Evolutionary conservation across 2,329 filamentous ascomycete species (phyloP), one percentile per base, ranked within the genome.

Genomic region (Beauveria pseudobassiana): DNA sequence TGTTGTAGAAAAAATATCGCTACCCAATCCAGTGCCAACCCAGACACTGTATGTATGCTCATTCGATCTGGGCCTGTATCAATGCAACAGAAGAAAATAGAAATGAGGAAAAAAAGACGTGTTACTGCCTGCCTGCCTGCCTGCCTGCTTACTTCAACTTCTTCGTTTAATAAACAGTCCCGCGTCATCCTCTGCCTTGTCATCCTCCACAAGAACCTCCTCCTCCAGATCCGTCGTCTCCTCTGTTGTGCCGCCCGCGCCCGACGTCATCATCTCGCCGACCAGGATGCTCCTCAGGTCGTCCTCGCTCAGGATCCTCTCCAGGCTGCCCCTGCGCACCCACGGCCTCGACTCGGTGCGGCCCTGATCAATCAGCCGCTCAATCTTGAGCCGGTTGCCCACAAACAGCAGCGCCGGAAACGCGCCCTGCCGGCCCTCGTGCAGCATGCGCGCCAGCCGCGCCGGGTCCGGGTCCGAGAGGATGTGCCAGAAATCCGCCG

Each of bases 331-430:
- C 61, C 80, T 71, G 59, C 82, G 70, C 14, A 76, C 70, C 65
- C 76, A 76, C 3, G 77, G 73, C 62, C 82, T 73, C 42, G 83
- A 84, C 69, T 82, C 80, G 55, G 76, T 73, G 20, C 86, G 74
- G 1, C 85, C 86, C 64, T 76, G 73, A 68, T 88, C 85, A n/a
- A 88, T 80, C 54, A 82, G 67, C 55, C 87, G 81, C 76, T 99
- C 95, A 9, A 97, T 80, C 69, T 90, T 91, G 66, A 97, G 83
- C 56, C 95, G 78, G 71, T 99, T 99, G 26, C 83, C 85, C 63
- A 98, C 85, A 70, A 98, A 99, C 70, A 95, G 90, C 56, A 99
- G 80, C 72, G 95, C 96, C 0, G 95, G 91, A 71, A 96, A 99
- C 1, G 89, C 86, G 65, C 89, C 92, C 73, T 95, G 90, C 73